A percentile compares a stretch with the other conserved stretches of the same genome.
Evolutionary conservation across 768 basidiomycete genomes (phyloP).

Genomic region (Pleurotus cornucopiae): DNA sequence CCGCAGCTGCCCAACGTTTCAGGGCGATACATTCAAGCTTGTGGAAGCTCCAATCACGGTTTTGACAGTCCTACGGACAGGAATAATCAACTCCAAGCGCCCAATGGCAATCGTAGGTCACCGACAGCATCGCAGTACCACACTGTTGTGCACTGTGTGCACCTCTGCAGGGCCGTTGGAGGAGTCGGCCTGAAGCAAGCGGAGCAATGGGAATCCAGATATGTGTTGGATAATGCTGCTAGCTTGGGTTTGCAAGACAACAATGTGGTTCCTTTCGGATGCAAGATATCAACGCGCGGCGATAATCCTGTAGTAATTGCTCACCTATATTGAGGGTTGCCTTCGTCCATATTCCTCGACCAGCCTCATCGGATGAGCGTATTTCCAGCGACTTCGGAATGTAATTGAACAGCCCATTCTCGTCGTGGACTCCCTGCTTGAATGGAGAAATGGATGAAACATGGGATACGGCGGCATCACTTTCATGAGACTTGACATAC

Average conservation of each 20-base stretch:
- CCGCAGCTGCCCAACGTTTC: conserved; percentile 47
- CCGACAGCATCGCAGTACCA: conserved; percentile 77
- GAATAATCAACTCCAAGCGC: background rate
- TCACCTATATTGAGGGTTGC: conserved; percentile 32
- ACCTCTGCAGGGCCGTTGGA: conserved; percentile 51
- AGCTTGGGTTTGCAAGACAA: conserved; percentile 57
- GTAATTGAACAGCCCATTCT: conserved; percentile 18
- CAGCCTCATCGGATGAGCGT: conserved; percentile 27
- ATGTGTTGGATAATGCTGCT: conserved; percentile 58
- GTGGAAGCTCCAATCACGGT: conserved; percentile 68
- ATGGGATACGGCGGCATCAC: conserved; percentile 15
- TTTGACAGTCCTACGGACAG: conserved; percentile 58
- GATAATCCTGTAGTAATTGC: background rate
- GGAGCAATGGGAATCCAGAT: conserved; percentile 65
- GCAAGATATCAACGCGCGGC: background rate
- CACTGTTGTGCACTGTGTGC: conserved; percentile 64
- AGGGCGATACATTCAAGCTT: conserved; percentile 76
- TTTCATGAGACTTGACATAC: conserved; percentile 27
- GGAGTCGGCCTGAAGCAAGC: conserved; percentile 48
- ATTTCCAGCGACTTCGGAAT: conserved; percentile 41
- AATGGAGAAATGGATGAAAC: conserved; percentile 15
- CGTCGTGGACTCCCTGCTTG: conserved; percentile 17
- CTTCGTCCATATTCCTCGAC: conserved; percentile 45
- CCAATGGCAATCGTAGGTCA: conserved; percentile 5
- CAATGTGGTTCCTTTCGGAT: conserved; percentile 51